Conservation (phyloP, 192 early-diverging fungal species). For the Backusella luteola region DNA sequence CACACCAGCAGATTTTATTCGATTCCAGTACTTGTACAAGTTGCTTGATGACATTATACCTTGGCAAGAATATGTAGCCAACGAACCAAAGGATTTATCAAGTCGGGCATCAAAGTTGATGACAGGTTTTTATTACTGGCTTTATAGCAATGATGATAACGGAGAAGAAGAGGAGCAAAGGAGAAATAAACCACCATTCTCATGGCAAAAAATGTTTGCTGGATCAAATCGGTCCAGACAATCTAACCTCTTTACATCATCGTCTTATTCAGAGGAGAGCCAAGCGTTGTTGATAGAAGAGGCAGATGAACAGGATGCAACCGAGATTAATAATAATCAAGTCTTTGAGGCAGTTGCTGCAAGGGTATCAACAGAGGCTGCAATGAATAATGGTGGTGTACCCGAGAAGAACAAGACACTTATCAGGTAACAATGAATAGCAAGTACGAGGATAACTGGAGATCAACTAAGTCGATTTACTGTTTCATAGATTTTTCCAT, state of each 20-base stretch:
- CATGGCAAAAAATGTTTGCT: constrained; percentile 25
- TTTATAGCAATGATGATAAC: background rate
- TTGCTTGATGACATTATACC: background rate
- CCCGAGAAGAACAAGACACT: background rate
- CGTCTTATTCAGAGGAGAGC: constrained; percentile 17
- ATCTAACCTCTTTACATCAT: background rate
- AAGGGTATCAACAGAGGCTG: background rate
- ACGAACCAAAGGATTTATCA: constrained; percentile 7
- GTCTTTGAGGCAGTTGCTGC: constrained; percentile 18
- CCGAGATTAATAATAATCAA: constrained; percentile 18
- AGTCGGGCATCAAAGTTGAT: constrained; percentile 3
- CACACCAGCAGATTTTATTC: constrained; percentile 36
- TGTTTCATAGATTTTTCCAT: constrained; percentile 39
- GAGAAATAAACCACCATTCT: constrained; percentile 1
- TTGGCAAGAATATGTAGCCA: constrained; percentile 13
- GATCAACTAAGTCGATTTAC: too few relatives aligned
- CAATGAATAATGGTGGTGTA: background rate
- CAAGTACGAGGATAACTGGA: background rate
- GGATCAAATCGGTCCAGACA: background rate
- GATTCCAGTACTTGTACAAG: constrained; percentile 43
- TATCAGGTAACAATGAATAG: constrained; percentile 9
- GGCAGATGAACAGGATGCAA: constrained; percentile 37
- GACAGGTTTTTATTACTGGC: constrained; percentile 12
- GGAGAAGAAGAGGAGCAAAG: constrained; percentile 9
- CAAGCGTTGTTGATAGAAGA: constrained; percentile 13